Conservation (phyloP, 164 flowering plant genomes). For the Piper longum region DNA sequence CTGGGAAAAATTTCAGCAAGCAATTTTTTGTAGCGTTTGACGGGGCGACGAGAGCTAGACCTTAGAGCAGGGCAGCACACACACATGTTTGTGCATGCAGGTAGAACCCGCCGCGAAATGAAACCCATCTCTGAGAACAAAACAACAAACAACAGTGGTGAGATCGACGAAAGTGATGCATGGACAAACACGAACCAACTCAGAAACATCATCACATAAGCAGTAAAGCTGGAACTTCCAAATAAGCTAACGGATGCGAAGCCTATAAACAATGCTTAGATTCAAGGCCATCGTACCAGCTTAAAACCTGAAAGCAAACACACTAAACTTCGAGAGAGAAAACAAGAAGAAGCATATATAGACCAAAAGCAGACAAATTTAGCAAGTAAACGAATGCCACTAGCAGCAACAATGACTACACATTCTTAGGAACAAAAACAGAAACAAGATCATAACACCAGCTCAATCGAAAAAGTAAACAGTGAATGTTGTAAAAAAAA, state of each 20-base stretch:
- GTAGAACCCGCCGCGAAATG: slow-evolving; percentile 69
- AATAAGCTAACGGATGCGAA: no score
- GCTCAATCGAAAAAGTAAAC: background rate
- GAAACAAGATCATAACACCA: no score
- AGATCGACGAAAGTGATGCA: background rate
- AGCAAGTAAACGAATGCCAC: no score
- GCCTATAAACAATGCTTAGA: no score
- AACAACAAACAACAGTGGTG: background rate
- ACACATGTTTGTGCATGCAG: slow-evolving; percentile 80
- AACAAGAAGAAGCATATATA: background rate
- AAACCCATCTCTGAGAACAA: slow-evolving; percentile 60
- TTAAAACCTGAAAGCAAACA: background rate
- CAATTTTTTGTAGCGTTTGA: slow-evolving; percentile 85
- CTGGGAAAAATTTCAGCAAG: slow-evolving; percentile 84
- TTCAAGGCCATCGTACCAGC: no score
- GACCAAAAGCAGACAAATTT: no score
- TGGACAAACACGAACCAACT: no score
- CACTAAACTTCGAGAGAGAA: background rate
- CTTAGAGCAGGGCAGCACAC: slow-evolving; percentile 92
- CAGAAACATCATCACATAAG: no score
- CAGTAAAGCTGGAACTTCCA: no score
- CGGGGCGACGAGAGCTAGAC: slow-evolving; percentile 86
- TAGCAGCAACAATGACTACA: no score
- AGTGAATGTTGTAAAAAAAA: background rate
- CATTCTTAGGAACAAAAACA: no score